These are phyloP conservation scores for Sphaerosporella brunnea DNA, from an alignment of 495 filamentous ascomycete species.

Conservation along the genomic window DNA sequence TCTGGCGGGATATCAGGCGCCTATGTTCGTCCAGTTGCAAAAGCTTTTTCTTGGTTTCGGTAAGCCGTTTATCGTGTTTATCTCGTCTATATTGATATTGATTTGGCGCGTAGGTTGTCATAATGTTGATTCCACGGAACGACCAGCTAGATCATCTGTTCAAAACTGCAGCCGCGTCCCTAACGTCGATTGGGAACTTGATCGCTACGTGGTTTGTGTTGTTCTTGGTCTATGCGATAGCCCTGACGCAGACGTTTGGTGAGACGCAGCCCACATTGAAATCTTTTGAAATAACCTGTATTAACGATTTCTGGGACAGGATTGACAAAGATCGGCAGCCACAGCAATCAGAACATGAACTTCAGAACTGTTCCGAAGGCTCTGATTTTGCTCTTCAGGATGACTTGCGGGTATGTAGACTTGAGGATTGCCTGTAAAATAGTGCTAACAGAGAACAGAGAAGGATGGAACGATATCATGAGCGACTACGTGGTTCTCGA, in stretches of 20 bases:
- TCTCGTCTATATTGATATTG: conserved; percentile 5
- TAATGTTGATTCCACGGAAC: conserved; percentile 88
- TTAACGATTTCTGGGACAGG: conserved; percentile 5
- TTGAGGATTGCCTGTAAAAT: not conserved
- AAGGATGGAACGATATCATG: conserved; percentile 95
- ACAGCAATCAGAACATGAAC: conserved; percentile 69
- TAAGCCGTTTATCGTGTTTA: conserved; percentile 1
- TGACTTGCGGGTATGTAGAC: conserved; percentile 46
- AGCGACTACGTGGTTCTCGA: conserved; percentile 74
- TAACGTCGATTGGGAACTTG: conserved; percentile 78
- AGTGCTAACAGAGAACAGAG: conserved; percentile 25
- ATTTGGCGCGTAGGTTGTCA: conserved; percentile 69
- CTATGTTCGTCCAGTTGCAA: conserved; percentile 58
- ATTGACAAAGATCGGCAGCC: conserved; percentile 64
- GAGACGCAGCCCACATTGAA: not conserved
- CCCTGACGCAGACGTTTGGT: conserved; percentile 89
- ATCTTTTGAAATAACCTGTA: conserved; percentile 1
- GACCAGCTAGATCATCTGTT: conserved; percentile 97
- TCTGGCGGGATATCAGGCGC: conserved; percentile 35
- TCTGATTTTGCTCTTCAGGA: conserved; percentile 80
- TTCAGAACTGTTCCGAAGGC: conserved; percentile 86
- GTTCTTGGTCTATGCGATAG: conserved; percentile 91
- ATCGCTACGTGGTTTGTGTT: conserved; percentile 94
- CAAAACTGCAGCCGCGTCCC: conserved; percentile 91
- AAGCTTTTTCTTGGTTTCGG: conserved; percentile 77